phyloP scores from a whole-genome alignment of 2,329 filamentous ascomycete genomes.

The Helotiales sp. region DNA sequence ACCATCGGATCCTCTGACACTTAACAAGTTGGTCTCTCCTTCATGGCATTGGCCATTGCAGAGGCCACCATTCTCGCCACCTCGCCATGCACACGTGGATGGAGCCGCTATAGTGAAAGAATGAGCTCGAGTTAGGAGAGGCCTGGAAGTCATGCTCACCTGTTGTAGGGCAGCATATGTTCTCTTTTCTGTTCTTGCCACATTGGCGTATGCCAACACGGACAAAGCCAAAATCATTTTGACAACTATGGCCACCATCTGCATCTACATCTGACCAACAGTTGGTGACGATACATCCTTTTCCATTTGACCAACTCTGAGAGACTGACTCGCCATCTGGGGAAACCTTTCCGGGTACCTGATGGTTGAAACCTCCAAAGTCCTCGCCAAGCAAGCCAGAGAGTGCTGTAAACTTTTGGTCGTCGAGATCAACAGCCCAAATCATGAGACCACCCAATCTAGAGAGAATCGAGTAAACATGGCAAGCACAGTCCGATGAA shows the following conservation, averaged over 20 bases:
- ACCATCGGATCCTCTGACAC: background rate
- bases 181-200: background rate
- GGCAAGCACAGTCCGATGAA: too few relatives aligned
- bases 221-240: background rate
- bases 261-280: background rate
- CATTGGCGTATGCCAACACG: background rate
- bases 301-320: background rate
- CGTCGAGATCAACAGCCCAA: background rate
- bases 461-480: too few relatives aligned
- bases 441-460: background rate
- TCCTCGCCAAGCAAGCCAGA: background rate
- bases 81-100: background rate
- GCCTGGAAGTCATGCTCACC: background rate
- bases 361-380: background rate
- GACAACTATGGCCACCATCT: background rate
- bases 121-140: background rate
- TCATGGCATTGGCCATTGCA: background rate
- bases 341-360: background rate
- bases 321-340: background rate
- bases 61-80: background rate
- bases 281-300: background rate
- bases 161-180: background rate
- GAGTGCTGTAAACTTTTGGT: background rate
- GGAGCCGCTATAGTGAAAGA: background rate
- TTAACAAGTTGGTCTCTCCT: background rate